Percentiles rank a stretch among this genome's conserved stretches.
Conservation (phyloP, 2,329 filamentous ascomycete species). For the Incumbomyces delicatus region DNA sequence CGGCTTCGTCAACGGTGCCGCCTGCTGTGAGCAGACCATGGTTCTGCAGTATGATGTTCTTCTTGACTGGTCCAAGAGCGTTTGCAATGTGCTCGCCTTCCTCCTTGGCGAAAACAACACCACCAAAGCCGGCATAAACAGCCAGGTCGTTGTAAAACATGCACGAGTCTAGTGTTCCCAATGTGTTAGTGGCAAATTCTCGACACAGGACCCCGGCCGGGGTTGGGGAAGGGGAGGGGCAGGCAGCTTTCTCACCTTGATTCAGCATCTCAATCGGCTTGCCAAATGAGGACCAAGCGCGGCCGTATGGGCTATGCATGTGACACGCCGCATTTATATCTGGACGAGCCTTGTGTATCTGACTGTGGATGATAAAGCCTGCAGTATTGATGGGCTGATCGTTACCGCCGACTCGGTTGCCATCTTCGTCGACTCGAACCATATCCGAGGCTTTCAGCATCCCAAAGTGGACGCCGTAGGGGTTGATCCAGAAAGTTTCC, state of each 20-base stretch:
- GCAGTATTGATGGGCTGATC: constrained; percentile 37
- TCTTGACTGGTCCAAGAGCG: constrained; percentile 18
- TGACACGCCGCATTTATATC: constrained; percentile 33
- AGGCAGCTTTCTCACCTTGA: constrained; percentile 23
- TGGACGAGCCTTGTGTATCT: constrained; percentile 45
- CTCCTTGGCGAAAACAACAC: constrained; percentile 44
- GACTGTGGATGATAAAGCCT: constrained; percentile 39
- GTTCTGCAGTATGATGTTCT: constrained; percentile 23
- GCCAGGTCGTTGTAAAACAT: constrained; percentile 29
- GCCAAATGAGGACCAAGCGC: constrained; percentile 39
- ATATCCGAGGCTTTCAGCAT: constrained; percentile 33
- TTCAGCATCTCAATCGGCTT: constrained; percentile 39
- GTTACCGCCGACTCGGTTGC: constrained; percentile 29
- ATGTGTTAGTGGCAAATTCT: no score
- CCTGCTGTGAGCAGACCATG: constrained; percentile 40
- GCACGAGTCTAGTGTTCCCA: constrained; percentile 23
- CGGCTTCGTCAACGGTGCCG: constrained; percentile 40
- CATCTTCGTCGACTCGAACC: constrained; percentile 35
- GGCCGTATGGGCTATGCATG: constrained; percentile 36
- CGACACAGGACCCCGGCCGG: no score
- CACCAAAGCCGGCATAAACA: constrained; percentile 41
- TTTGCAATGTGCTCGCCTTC: constrained; percentile 42
- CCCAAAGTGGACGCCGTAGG: constrained; percentile 36
- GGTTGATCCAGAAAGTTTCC: constrained; percentile 8
- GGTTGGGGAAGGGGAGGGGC: no score